These are phyloP conservation scores for Ulvella scutata DNA, from an alignment of 139 green algal genomes.

Conservation along the genomic window DNA sequence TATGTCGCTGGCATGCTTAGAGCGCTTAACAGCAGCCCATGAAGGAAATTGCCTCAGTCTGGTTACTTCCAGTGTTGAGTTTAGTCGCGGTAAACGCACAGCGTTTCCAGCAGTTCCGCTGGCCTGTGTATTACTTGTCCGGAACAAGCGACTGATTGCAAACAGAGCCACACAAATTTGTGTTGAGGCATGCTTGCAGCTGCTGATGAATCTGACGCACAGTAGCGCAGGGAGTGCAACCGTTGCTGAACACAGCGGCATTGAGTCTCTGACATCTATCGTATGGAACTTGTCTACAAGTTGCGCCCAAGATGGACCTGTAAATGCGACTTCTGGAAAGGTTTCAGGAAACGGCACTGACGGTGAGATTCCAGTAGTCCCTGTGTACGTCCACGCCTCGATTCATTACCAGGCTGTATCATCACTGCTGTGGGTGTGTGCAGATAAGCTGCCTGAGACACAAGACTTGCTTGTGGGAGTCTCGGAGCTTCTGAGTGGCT, in stretches of 20 bases:
- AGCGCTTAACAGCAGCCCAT: background rate
- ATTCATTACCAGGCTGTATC: no score
- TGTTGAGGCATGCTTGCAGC: background rate
- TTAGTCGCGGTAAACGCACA: background rate
- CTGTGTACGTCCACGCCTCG: no score
- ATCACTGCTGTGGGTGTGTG: background rate
- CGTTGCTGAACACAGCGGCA: no score
- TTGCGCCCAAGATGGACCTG: no score
- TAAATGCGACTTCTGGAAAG: no score
- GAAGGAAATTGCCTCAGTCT: background rate
- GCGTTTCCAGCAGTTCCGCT: background rate
- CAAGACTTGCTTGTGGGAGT: background rate
- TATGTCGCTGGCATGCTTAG: background rate
- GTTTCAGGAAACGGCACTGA: no score
- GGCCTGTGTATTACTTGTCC: background rate
- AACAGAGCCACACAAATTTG: background rate
- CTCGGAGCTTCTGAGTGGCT: background rate
- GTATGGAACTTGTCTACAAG: no score
- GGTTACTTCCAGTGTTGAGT: background rate
- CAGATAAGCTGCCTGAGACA: background rate
- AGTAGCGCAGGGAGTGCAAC: no score
- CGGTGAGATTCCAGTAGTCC: no score
- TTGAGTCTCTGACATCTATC: no score
- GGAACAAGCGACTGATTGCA: background rate
- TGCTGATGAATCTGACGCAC: background rate